These are phyloP conservation scores for Xylariaceae sp. DNA, from an alignment of 2,329 filamentous ascomycete species.

Conservation along the genomic window DNA sequence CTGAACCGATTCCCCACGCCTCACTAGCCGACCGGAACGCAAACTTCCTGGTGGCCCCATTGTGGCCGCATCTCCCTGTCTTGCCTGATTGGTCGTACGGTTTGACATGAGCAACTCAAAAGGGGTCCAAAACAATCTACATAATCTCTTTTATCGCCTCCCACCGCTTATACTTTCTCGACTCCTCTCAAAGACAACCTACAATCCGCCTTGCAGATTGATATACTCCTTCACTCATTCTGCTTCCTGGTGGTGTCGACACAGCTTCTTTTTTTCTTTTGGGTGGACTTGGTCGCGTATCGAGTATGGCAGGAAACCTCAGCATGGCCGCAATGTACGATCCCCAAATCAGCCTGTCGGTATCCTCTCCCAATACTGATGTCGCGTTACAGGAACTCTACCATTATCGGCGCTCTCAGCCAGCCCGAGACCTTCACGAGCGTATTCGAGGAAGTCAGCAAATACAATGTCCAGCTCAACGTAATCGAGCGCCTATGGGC, in stretches of 20 bases:
- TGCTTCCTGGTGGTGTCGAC: constrained; percentile 1
- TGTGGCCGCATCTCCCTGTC: constrained; percentile 21
- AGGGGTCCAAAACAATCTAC: constrained; percentile 1
- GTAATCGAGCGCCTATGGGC: constrained; percentile 86
- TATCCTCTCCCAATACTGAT: constrained; percentile 6
- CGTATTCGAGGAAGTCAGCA: constrained; percentile 60
- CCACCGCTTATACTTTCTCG: constrained; percentile 3
- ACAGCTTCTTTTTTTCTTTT: not conserved
- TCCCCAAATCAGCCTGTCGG: not conserved
- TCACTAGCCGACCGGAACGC: constrained; percentile 13
- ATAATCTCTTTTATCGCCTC: constrained; percentile 22
- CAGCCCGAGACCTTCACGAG: constrained; percentile 48
- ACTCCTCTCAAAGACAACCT: not conserved
- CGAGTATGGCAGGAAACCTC: constrained; percentile 4
- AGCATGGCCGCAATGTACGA: constrained; percentile 28
- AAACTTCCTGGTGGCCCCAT: constrained; percentile 27
- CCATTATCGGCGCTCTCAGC: constrained; percentile 41
- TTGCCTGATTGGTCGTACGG: constrained; percentile 24
- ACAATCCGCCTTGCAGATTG: constrained; percentile 1
- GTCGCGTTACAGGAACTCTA: constrained; percentile 44
- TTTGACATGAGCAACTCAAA: not conserved
- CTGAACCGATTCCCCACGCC: constrained; percentile 9
- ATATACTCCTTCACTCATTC: constrained; percentile 2
- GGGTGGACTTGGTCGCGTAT: not conserved
- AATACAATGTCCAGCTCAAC: constrained; percentile 82